Evolutionary conservation across 768 basidiomycete genomes (phyloP).

Genomic region (Boletus rufocinnamomeus): DNA sequence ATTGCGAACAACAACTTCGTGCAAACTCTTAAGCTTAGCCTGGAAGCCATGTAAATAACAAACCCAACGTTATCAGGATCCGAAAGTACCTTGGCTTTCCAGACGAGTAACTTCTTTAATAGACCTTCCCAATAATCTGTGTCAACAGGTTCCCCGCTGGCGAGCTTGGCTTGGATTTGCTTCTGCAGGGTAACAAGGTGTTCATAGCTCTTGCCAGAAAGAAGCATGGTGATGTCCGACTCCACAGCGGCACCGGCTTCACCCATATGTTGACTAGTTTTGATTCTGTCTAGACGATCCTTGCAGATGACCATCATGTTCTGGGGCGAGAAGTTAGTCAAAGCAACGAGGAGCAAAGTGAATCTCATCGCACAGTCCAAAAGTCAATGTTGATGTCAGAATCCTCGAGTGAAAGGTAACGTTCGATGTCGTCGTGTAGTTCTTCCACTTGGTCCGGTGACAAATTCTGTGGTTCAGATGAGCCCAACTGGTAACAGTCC

Average conservation of each 20-base stretch:
- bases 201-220: slow-evolving; percentile 84
- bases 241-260: slow-evolving; percentile 80
- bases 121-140: slow-evolving; percentile 97
- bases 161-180: slow-evolving; percentile 84
- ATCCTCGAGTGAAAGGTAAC: slow-evolving; percentile 85
- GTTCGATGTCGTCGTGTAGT: slow-evolving; percentile 91
- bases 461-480: slow-evolving; percentile 60
- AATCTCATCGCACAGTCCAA: slow-evolving; percentile 74
- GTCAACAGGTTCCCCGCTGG: slow-evolving; percentile 92
- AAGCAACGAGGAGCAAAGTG: background rate
- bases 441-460: slow-evolving; percentile 88
- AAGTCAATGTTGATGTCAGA: slow-evolving; percentile 89
- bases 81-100: slow-evolving; percentile 85
- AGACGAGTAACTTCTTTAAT: slow-evolving; percentile 88
- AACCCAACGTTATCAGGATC: background rate
- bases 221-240: slow-evolving; percentile 74
- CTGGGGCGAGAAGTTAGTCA: slow-evolving; percentile 41
- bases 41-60: slow-evolving; percentile 33
- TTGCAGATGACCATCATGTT: slow-evolving; percentile 98
- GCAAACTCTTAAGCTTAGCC: slow-evolving; percentile 89
- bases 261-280: slow-evolving; percentile 59
- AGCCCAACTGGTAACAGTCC: background rate
- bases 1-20: slow-evolving; percentile 96
- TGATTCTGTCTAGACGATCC: slow-evolving; percentile 80
- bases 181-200: slow-evolving; percentile 82